These are phyloP conservation scores for Coriaria nepalensis DNA, from an alignment of 306 rosid genomes.

Conservation along the genomic window DNA sequence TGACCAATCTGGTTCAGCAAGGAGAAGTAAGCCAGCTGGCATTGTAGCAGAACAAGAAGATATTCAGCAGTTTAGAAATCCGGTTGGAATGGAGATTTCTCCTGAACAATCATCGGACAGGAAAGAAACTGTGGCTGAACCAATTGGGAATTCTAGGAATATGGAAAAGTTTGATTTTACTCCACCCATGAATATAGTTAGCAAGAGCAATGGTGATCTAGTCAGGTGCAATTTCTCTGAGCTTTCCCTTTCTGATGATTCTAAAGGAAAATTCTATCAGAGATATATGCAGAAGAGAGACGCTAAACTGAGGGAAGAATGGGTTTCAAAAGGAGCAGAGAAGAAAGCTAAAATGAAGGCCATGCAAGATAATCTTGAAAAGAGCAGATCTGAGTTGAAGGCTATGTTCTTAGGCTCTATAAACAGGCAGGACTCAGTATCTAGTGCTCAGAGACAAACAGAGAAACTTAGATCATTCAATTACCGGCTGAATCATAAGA, in stretches of 20 bases:
- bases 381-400: slow-evolving; percentile 69
- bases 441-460: slow-evolving; percentile 39
- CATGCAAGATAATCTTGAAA: slow-evolving; percentile 84
- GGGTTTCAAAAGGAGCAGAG: slow-evolving; percentile 74
- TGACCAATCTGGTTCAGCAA: no score
- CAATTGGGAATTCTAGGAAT: slow-evolving; percentile 29
- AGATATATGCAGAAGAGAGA: slow-evolving; percentile 89
- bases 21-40: no score
- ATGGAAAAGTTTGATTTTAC: slow-evolving; percentile 22
- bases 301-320: slow-evolving; percentile 82
- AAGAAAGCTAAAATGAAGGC: slow-evolving; percentile 96
- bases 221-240: slow-evolving; percentile 22
- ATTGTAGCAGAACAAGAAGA: slow-evolving; percentile 24
- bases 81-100: slow-evolving; percentile 37
- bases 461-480: slow-evolving; percentile 70
- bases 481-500: slow-evolving; percentile 35
- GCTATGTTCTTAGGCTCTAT: slow-evolving; percentile 61
- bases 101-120: slow-evolving; percentile 24
- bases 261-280: slow-evolving; percentile 81
- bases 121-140: slow-evolving; percentile 28
- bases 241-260: slow-evolving; percentile 42
- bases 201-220: no score
- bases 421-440: slow-evolving; percentile 38
- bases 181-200: slow-evolving; percentile 19
- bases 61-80: slow-evolving; percentile 29